Evolutionary conservation across 1,139 yeast genomes (phyloP).

Genomic region (Ashbya aceris): DNA sequence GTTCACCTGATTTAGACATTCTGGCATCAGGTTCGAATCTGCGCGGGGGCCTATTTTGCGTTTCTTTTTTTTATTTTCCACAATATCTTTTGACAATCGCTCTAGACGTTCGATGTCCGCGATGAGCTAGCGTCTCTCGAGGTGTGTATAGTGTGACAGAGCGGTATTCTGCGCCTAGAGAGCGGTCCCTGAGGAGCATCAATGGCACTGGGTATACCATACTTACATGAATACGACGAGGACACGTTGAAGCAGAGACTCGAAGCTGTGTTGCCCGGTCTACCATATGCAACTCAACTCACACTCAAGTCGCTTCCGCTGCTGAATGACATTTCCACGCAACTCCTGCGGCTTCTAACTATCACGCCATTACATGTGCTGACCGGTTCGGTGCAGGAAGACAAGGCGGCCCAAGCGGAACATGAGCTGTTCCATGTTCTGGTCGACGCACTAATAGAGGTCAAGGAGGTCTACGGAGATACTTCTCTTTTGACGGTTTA

Average conservation of each 20-base stretch:
- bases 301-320: conserved; percentile 19
- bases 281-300: conserved; percentile 22
- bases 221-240: neutral
- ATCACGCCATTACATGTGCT: conserved; percentile 15
- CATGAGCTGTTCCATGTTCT: conserved; percentile 69
- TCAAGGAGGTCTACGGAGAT: conserved; percentile 54
- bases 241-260: conserved; percentile 2
- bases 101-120: too few species aligned
- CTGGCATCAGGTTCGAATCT: too few species aligned
- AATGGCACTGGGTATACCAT: too few species aligned
- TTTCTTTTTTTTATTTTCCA: too few species aligned
- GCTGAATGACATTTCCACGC: conserved; percentile 26
- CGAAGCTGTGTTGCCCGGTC: conserved; percentile 5
- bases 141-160: too few species aligned
- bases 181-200: too few species aligned
- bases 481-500: conserved; percentile 51
- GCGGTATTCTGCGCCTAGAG: too few species aligned
- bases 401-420: conserved; percentile 31
- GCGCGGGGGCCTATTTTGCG: too few species aligned
- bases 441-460: conserved; percentile 66
- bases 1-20: too few species aligned
- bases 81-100: too few species aligned
- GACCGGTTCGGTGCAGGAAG: conserved; percentile 1
- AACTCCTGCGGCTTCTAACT: conserved; percentile 22
- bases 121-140: too few species aligned